Percentiles rank a stretch among this genome's conserved stretches.
phyloP scores from a whole-genome alignment of 345 rosid species.

The Acer campestre region DNA sequence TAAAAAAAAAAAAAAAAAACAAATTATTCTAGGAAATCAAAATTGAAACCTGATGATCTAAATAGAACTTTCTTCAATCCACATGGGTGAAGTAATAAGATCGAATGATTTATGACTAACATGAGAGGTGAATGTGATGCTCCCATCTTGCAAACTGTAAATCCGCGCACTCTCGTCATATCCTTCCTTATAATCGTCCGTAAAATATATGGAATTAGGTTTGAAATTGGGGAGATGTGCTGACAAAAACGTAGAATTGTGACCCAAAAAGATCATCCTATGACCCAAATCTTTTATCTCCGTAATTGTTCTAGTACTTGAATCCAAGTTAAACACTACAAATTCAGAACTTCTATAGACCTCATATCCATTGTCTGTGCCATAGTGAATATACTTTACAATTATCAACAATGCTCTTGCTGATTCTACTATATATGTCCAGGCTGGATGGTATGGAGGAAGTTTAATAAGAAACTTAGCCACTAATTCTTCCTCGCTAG shows the following conservation, averaged over 20 bases:
- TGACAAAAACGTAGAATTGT: neutral
- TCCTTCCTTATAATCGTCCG: neutral
- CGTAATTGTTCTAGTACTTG: neutral
- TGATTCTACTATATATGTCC: neutral
- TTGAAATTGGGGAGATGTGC: no score
- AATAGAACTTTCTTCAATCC: neutral
- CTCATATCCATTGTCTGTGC: no score
- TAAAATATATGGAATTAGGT: conserved; percentile 1
- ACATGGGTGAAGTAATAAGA: neutral
- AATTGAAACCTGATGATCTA: no score
- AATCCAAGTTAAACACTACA: neutral
- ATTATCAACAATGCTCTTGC: neutral
- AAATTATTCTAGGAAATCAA: no score
- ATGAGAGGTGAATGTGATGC: no score
- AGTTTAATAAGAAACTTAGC: no score
- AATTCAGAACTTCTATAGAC: neutral
- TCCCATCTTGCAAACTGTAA: neutral
- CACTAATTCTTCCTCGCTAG: no score
- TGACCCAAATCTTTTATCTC: neutral
- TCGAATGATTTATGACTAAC: no score
- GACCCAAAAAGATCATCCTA: neutral
- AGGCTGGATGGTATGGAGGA: no score
- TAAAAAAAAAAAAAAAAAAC: no score
- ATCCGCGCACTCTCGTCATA: neutral
- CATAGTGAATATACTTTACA: no score